These are phyloP conservation scores for Auxenochlorella pyrenoidosa DNA, from an alignment of 139 green algal genomes.

Conservation along the genomic window DNA sequence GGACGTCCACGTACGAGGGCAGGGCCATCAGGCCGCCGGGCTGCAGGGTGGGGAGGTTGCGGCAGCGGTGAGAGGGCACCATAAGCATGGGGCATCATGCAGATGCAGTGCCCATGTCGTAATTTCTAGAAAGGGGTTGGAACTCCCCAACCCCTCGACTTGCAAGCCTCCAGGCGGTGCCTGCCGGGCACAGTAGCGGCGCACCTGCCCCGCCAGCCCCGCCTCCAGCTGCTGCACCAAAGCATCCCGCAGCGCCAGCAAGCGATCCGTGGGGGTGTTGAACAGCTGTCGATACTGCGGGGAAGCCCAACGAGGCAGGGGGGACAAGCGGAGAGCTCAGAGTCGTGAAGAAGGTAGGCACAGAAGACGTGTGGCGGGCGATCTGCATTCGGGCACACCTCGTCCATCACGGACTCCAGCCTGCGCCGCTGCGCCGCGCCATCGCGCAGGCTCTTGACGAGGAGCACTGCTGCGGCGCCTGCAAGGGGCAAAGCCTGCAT, in stretches of 20 bases:
- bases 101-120: no score
- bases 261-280: neutral
- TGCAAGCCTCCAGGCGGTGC: no score
- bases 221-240: conserved; percentile 44
- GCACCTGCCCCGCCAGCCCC: conserved; percentile 28
- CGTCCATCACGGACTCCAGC: neutral
- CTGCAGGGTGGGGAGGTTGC: neutral
- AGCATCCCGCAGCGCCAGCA: conserved; percentile 16
- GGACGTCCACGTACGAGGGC: conserved; percentile 63
- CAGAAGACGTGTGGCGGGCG: neutral
- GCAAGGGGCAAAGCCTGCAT: conserved; percentile 1
- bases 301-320: neutral
- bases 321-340: neutral
- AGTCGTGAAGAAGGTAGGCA: neutral
- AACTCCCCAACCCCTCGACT: no score
- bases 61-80: neutral
- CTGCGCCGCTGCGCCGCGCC: no score
- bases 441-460: neutral
- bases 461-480: neutral
- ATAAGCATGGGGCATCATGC: no score
- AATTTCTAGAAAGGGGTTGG: no score
- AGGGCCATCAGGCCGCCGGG: conserved; percentile 57
- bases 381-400: neutral
- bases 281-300: conserved; percentile 37
- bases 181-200: neutral